Percentiles rank a stretch among this genome's conserved stretches.
These are phyloP conservation scores for Nyssa sinensis DNA, from an alignment of 148 eudicot genomes.

Conservation along the genomic window DNA sequence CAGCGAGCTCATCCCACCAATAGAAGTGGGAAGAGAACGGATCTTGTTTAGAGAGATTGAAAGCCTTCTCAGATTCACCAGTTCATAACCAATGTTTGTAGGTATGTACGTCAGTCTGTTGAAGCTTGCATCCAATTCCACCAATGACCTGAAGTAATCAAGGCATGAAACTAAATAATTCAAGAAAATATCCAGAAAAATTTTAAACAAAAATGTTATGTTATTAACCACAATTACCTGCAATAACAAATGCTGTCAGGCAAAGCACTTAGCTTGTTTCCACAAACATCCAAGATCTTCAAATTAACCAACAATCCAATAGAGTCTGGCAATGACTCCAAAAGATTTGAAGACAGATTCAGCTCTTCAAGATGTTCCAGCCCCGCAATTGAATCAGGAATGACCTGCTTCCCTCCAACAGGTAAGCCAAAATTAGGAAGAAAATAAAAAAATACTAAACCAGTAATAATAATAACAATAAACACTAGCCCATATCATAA, in stretches of 20 bases:
- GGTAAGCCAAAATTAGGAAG: constrained; percentile 2
- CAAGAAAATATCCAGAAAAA: not conserved
- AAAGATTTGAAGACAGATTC: constrained; percentile 56
- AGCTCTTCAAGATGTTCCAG: constrained; percentile 72
- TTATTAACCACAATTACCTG: constrained; percentile 43
- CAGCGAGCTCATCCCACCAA: constrained; percentile 64
- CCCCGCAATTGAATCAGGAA: constrained; percentile 79
- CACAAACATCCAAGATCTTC: constrained; percentile 62
- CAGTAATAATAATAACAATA: too few relatives aligned
- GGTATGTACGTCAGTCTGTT: constrained; percentile 65
- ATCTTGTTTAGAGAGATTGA: constrained; percentile 60
- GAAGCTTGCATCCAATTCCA: constrained; percentile 68
- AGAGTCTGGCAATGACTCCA: constrained; percentile 72
- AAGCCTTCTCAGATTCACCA: constrained; percentile 49
- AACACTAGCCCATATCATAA: not conserved
- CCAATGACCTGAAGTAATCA: constrained; percentile 50
- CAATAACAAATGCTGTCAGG: constrained; percentile 75
- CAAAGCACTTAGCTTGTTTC: constrained; percentile 69
- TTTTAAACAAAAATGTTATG: not conserved
- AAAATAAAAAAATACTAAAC: constrained; percentile 4
- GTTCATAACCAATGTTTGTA: constrained; percentile 63
- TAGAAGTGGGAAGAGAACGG: constrained; percentile 73
- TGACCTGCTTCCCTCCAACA: constrained; percentile 37
- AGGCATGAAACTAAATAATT: not conserved
- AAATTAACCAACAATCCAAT: constrained; percentile 59